These are phyloP conservation scores for Fraxinus nigra DNA, from an alignment of 305 asterid genomes.

Conservation along the genomic window DNA sequence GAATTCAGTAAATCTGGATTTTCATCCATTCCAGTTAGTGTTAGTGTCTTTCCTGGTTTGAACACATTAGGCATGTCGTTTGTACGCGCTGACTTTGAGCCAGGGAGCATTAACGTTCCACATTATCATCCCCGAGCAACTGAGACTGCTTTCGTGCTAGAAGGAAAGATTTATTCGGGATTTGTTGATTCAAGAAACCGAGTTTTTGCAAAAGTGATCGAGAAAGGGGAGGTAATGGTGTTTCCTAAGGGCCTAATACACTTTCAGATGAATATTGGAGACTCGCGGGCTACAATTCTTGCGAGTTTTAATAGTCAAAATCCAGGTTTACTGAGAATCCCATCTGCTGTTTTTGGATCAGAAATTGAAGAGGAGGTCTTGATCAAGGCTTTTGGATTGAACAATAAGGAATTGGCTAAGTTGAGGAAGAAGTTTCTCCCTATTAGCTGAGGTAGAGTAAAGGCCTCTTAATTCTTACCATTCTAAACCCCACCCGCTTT, in stretches of 20 bases:
- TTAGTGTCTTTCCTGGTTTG: constrained; percentile 62
- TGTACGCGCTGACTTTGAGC: constrained; percentile 68
- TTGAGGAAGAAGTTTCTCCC: constrained; percentile 38
- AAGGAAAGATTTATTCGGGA: constrained; percentile 71
- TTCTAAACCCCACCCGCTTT: background rate
- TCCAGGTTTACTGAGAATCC: constrained; percentile 68
- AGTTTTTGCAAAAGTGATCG: constrained; percentile 55
- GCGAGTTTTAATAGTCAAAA: constrained; percentile 78
- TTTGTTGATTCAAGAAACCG: constrained; percentile 44
- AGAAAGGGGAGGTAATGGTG: constrained; percentile 83
- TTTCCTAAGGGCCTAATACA: constrained; percentile 71
- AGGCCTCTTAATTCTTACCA: background rate
- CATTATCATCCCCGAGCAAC: constrained; percentile 85
- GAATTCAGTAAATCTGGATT: constrained; percentile 48
- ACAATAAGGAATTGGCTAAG: constrained; percentile 51
- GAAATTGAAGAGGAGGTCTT: constrained; percentile 51
- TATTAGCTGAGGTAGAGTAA: constrained; percentile 10
- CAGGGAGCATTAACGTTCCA: constrained; percentile 62
- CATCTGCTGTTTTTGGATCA: constrained; percentile 66
- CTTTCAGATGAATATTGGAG: constrained; percentile 75
- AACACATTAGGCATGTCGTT: constrained; percentile 74
- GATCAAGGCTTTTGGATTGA: constrained; percentile 75
- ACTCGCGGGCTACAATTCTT: constrained; percentile 50
- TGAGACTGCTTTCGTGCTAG: constrained; percentile 64
- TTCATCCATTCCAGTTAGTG: constrained; percentile 58